A percentile compares a stretch with the other conserved stretches of the same genome.
Conservation (phyloP, 2,329 filamentous ascomycete species). For the Boeremia lycopersici region DNA sequence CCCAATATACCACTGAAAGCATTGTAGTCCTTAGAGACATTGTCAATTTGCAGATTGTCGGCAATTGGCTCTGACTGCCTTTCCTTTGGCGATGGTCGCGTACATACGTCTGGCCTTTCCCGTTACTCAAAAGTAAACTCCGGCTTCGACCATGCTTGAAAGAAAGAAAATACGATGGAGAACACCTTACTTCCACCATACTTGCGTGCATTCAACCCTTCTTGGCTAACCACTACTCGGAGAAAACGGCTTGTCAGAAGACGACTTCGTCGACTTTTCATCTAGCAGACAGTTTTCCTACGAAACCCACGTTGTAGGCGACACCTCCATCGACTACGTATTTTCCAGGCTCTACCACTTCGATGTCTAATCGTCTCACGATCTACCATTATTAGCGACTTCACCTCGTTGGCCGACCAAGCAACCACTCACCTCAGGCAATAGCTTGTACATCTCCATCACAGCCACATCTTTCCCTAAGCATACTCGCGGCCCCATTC, state of each 20-base stretch:
- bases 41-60: neutral
- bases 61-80: neutral
- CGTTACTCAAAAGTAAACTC: neutral
- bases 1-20: neutral
- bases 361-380: constrained; percentile 37
- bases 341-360: constrained; percentile 28
- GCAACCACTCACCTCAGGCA: constrained; percentile 38
- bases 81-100: neutral
- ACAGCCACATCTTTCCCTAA: constrained; percentile 41
- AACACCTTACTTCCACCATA: neutral
- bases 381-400: constrained; percentile 13
- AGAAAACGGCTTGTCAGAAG: neutral
- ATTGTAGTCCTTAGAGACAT: constrained; percentile 2
- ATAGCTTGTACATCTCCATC: constrained; percentile 41
- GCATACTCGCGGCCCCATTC: constrained; percentile 36
- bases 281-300: neutral
- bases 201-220: neutral
- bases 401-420: too few species aligned
- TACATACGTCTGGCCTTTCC: neutral
- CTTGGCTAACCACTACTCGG: neutral
- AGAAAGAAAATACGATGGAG: too few species aligned
- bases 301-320: constrained; percentile 35
- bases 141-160: neutral
- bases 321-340: constrained; percentile 41
- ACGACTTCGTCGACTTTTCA: neutral